phyloP scores from a whole-genome alignment of 2,329 filamentous ascomycete genomes.

The Aspergillus pseudoglaucus region DNA sequence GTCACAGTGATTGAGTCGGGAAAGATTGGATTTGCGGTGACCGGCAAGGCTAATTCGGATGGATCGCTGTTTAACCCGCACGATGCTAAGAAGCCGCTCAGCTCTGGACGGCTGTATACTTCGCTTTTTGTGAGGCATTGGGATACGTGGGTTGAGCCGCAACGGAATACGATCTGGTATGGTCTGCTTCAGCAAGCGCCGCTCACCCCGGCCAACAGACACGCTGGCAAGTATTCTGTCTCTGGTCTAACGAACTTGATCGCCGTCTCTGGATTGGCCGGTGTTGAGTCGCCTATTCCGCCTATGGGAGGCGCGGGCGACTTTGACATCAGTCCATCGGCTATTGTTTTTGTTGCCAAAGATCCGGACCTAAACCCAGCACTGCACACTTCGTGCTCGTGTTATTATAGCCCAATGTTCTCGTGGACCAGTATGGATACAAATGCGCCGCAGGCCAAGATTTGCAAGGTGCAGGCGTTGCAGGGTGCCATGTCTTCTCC shows the following conservation, averaged over 20 bases:
- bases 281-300: constrained; percentile 43
- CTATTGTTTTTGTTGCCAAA: constrained; percentile 43
- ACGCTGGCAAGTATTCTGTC: constrained; percentile 33
- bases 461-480: constrained; percentile 27
- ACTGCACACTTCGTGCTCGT: constrained; percentile 41
- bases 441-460: constrained; percentile 22
- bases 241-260: constrained; percentile 41
- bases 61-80: constrained; percentile 46
- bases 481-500: constrained; percentile 41
- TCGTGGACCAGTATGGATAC: constrained; percentile 31
- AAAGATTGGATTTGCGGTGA: constrained; percentile 41
- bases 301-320: constrained; percentile 42
- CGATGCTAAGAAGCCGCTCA: constrained; percentile 40
- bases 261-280: constrained; percentile 30
- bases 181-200: constrained; percentile 40
- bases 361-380: constrained; percentile 41
- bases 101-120: constrained; percentile 44
- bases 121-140: constrained; percentile 49
- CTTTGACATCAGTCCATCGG: constrained; percentile 41
- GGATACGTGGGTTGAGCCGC: constrained; percentile 46
- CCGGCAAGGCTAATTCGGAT: constrained; percentile 42
- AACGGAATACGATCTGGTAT: constrained; percentile 46
- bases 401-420: constrained; percentile 41
- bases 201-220: constrained; percentile 29
- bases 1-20: constrained; percentile 36